Percentiles rank a stretch among this genome's conserved stretches.
phyloP scores from a whole-genome alignment of 768 basidiomycete species.

The Coprinellus micaceus region DNA sequence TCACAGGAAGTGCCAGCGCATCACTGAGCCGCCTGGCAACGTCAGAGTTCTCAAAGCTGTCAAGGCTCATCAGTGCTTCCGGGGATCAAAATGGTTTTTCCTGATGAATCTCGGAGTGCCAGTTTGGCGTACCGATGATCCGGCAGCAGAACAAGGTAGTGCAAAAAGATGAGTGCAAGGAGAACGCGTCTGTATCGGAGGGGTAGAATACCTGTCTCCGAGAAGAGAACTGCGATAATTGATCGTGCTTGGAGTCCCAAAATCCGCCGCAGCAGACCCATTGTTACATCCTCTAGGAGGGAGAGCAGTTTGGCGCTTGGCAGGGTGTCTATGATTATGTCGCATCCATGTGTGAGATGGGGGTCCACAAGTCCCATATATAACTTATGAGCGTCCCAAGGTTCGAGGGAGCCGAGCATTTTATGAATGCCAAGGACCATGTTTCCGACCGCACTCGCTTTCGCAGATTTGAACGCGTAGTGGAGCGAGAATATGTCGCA shows the following conservation, averaged over 20 bases:
- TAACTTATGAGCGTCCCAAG: constrained; percentile 13
- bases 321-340: constrained; percentile 15
- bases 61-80: too few species aligned
- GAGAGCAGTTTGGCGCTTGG: not conserved
- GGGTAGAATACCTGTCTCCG: not conserved
- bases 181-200: not conserved
- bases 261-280: not conserved
- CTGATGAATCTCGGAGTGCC: not conserved
- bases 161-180: not conserved
- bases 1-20: too few species aligned
- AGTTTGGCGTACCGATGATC: not conserved
- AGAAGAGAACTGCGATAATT: not conserved
- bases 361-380: constrained; percentile 22
- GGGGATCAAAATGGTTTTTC: too few species aligned
- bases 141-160: not conserved
- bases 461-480: constrained; percentile 13
- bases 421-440: constrained; percentile 15
- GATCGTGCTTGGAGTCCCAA: not conserved
- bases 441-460: constrained; percentile 15
- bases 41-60: too few species aligned
- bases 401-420: constrained; percentile 14
- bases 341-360: constrained; percentile 20
- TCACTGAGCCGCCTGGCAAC: too few species aligned
- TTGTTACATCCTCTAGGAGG: not conserved
- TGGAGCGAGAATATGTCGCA: constrained; percentile 13